Evolutionary conservation across 2,329 filamentous ascomycete genomes (phyloP), one percentile per base, ranked within the genome.

Genomic region (Helotiales sp.): DNA sequence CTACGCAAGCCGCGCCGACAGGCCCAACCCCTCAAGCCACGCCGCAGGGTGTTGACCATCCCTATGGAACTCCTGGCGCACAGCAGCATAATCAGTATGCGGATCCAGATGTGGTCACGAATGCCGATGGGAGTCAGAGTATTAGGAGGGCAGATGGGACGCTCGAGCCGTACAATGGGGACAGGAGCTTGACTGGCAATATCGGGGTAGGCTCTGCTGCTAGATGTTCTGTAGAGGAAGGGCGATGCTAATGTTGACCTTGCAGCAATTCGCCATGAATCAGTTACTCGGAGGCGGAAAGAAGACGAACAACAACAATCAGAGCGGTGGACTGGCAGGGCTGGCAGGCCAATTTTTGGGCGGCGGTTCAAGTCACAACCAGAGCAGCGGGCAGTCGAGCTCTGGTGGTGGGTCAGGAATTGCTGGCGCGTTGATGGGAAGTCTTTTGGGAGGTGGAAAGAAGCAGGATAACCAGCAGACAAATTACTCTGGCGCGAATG

Each of bases 81-180:
- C 59, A 59, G 25, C 17, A 31, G 3, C 40, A 44, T 5, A 25
- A 25, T 15, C 19, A 27, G 22, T 44, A 25, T 25, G 56, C 60
- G 76, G 54, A 60, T 22, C 42, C 57, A 17, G 60, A 66, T 70
- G 74, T 85, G 63, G 85, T 86, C 70, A 85, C 81, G 40, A 83
- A 86, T 66, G 79, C 81, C 9, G 84, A 87, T 71, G 84, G 84
- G 48, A 80, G 77, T 57, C 83, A 86, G 74, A 86, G 82, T 38
- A 77, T 85, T 53, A 80, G 81, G 64, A 78, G 85, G 67, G 74
- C 82, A 13, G 84, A 87, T 68, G 84, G 84, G 36, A 79, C 80
- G 33, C 76, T 85, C 75, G 84, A 87, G 70, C 83, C 84, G 44
- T 66, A 57, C 60, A 69, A 42, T 63, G 71, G 83, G 31, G 86